These are phyloP conservation scores for Myxozyma sirexii DNA, from an alignment of 805 yeast species.

Conservation along the genomic window DNA sequence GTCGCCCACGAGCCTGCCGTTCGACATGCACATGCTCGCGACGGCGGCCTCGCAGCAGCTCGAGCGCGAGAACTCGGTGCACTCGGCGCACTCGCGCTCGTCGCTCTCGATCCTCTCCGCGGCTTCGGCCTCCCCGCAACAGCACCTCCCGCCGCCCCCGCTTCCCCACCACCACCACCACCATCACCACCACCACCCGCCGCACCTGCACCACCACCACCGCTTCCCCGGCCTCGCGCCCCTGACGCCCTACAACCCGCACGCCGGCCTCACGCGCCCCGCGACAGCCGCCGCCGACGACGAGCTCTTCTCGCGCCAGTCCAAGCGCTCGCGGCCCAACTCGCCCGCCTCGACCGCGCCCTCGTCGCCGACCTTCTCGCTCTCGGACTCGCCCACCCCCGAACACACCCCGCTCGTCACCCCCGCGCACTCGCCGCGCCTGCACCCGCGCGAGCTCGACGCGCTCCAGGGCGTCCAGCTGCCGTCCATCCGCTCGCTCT, in stretches of 20 bases:
- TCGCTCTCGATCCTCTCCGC: slow-evolving; percentile 32
- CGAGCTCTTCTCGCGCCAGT: slow-evolving; percentile 38
- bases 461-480: slow-evolving; percentile 42
- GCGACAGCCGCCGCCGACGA: slow-evolving; percentile 35
- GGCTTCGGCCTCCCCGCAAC: slow-evolving; percentile 14
- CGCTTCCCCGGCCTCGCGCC: slow-evolving; percentile 27
- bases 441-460: slow-evolving; percentile 45
- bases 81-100: slow-evolving; percentile 30
- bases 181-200: slow-evolving; percentile 36
- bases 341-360: slow-evolving; percentile 51
- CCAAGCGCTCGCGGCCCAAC: slow-evolving; percentile 47
- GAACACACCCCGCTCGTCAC: slow-evolving; percentile 50
- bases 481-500: slow-evolving; percentile 46
- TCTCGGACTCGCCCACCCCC: slow-evolving; percentile 27
- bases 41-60: slow-evolving; percentile 51
- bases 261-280: slow-evolving; percentile 23
- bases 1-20: slow-evolving; percentile 37
- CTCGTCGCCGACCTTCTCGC: slow-evolving; percentile 43
- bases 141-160: slow-evolving; percentile 3
- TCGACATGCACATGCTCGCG: slow-evolving; percentile 49
- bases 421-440: slow-evolving; percentile 51
- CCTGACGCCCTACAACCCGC: slow-evolving; percentile 25
- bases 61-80: slow-evolving; percentile 40
- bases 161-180: slow-evolving; percentile 6
- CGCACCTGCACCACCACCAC: slow-evolving; percentile 28